Conservation (phyloP, 2,329 filamentous ascomycete species). For the Xylaria sp. region DNA sequence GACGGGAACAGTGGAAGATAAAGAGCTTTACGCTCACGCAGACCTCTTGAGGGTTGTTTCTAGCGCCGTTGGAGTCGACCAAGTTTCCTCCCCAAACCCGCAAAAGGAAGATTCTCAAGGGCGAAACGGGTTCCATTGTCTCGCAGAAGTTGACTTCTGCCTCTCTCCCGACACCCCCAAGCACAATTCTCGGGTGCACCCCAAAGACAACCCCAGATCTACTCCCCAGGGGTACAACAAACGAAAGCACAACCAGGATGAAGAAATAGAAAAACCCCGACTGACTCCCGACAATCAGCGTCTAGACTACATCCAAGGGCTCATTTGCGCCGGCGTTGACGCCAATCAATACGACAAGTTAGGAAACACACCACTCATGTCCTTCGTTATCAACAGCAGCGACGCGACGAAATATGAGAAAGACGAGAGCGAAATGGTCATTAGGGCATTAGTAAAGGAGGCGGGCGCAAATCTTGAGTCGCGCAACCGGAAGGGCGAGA, state of each 20-base stretch:
- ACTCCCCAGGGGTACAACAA: slow-evolving; percentile 43
- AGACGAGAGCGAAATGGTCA: slow-evolving; percentile 58
- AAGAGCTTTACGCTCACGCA: slow-evolving; percentile 44
- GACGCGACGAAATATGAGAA: slow-evolving; percentile 55
- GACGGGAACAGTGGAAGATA: slow-evolving; percentile 35
- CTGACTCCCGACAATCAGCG: slow-evolving; percentile 33
- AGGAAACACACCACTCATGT: slow-evolving; percentile 66
- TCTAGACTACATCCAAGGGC: slow-evolving; percentile 38
- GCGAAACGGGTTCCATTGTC: slow-evolving; percentile 66
- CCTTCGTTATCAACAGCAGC: slow-evolving; percentile 61
- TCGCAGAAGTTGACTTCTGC: slow-evolving; percentile 60
- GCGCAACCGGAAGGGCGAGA: slow-evolving; percentile 65
- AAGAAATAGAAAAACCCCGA: slow-evolving; percentile 32
- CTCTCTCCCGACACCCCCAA: slow-evolving; percentile 39
- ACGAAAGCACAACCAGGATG: slow-evolving; percentile 50
- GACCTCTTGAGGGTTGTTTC: slow-evolving; percentile 53
- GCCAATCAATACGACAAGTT: slow-evolving; percentile 62
- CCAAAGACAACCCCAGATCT: no score
- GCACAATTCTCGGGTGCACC: slow-evolving; percentile 24
- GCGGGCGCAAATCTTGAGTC: slow-evolving; percentile 59
- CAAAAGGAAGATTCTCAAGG: slow-evolving; percentile 56
- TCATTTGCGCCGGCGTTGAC: slow-evolving; percentile 55
- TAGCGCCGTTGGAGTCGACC: slow-evolving; percentile 43
- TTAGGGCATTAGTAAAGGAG: slow-evolving; percentile 54
- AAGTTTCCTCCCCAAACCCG: slow-evolving; percentile 43